Evolutionary conservation across 2,329 filamentous ascomycete genomes (phyloP), one percentile per base, ranked within the genome.

Genomic region (Xylogone sp.): DNA sequence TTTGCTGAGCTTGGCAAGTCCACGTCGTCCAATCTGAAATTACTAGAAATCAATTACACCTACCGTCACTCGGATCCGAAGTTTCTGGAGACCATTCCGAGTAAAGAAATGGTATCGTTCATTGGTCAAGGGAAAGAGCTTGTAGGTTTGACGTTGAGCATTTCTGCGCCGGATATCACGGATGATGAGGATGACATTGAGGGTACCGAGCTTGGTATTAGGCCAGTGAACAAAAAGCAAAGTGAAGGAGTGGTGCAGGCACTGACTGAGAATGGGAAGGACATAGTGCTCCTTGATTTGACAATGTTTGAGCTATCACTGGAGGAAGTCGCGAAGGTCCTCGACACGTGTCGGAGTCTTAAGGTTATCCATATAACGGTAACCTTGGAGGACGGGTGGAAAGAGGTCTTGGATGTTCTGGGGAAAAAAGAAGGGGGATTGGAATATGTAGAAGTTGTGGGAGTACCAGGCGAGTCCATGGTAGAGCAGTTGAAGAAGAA

Each of bases 11-110:
- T 69, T 2, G 63, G 62, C 6, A 50, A 57, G 2, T 51, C 53
- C 0, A 43, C 57, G 2, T 51, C 66, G 2, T 54, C 62, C 5
- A 66, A 64, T 1, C 51, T 76, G 39, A 71, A 70, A 60, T 72
- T 76, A 51, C 55, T 77, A 45, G 71, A 76, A 51, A 60, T 76
- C 20, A 73, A 70, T 42, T 77, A 74, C 50, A 76, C 72, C 1
- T 75, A 71, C 51, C 64, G 73, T 5, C 72, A 74, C 57, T 68
- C 70, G 31, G 56, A 61, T 43, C 52, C 56, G 27, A 44, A 52
- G 12, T 63, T 61, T 39, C 19, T 58, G 48, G 43, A 51, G 1
- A 54, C 42, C 18, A 6, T 63, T 19, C 52, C 53, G 0, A 43
- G 49, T 1, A 47, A 43, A 24, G 61, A 60, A 8, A 19, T 63